Evolutionary conservation across 306 rosid species (phyloP).

Genomic region (Inga oerstediana): DNA sequence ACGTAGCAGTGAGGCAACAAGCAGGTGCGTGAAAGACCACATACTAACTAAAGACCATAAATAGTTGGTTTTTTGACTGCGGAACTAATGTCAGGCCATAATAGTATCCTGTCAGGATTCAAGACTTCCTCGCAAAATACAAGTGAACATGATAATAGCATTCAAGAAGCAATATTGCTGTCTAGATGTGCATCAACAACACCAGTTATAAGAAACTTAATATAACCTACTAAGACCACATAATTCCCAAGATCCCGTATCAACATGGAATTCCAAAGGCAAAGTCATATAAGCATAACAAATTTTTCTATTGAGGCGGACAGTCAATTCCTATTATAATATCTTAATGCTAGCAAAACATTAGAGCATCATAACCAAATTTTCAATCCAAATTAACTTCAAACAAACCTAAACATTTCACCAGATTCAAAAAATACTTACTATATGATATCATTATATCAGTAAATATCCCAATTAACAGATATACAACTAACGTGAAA

Average conservation of each 20-base stretch:
- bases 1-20: background rate
- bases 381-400: background rate
- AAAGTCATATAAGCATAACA: background rate
- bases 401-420: background rate
- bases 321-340: background rate
- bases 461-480: background rate
- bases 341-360: background rate
- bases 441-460: background rate
- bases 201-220: background rate
- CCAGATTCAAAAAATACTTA: background rate
- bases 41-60: background rate
- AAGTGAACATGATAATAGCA: background rate
- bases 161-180: background rate
- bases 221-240: background rate
- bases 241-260: background rate
- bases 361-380: background rate
- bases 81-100: background rate
- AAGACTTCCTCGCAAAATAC: background rate
- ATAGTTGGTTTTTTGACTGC: background rate
- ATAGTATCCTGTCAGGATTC: background rate
- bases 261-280: slow-evolving; percentile 3
- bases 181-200: background rate
- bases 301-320: background rate
- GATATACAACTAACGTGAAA: background rate
- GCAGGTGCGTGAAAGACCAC: background rate